Evolutionary conservation across 129 eudicot species (phyloP).

Genomic region (Centaurea solstitialis): DNA sequence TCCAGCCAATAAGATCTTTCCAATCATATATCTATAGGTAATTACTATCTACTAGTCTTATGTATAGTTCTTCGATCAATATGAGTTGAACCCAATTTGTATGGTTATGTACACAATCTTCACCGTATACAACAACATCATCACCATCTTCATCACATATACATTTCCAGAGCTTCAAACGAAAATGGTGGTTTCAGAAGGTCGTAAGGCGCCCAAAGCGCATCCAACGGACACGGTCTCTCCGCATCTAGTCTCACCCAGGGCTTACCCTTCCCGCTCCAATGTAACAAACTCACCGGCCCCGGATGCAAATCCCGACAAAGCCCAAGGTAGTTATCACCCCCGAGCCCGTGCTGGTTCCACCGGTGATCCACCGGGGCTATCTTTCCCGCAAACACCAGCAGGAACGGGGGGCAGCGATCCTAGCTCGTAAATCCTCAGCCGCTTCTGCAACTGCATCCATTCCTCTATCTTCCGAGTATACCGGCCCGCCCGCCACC

Average conservation of each 20-base stretch:
- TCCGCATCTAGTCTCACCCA: conserved; percentile 48
- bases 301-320: conserved; percentile 65
- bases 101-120: background rate
- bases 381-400: conserved; percentile 57
- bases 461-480: conserved; percentile 54
- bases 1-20: background rate
- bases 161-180: conserved; percentile 22
- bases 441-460: conserved; percentile 61
- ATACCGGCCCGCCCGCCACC: conserved; percentile 46
- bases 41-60: background rate
- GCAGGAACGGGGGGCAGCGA: conserved; percentile 58
- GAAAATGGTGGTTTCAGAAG: conserved; percentile 35
- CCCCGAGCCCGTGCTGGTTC: conserved; percentile 73
- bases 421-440: conserved; percentile 56
- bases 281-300: conserved; percentile 61
- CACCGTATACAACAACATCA: background rate
- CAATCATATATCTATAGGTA: background rate
- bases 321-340: conserved; percentile 55
- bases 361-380: conserved; percentile 59
- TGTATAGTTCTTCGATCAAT: background rate
- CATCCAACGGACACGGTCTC: conserved; percentile 46
- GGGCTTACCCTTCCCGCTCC: conserved; percentile 48
- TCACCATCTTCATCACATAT: background rate
- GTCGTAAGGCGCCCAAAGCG: conserved; percentile 49
- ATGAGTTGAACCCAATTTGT: background rate